These are phyloP conservation scores for Moesziomyces sp. DNA, from an alignment of 1,284 basidiomycete species.

Conservation along the genomic window DNA sequence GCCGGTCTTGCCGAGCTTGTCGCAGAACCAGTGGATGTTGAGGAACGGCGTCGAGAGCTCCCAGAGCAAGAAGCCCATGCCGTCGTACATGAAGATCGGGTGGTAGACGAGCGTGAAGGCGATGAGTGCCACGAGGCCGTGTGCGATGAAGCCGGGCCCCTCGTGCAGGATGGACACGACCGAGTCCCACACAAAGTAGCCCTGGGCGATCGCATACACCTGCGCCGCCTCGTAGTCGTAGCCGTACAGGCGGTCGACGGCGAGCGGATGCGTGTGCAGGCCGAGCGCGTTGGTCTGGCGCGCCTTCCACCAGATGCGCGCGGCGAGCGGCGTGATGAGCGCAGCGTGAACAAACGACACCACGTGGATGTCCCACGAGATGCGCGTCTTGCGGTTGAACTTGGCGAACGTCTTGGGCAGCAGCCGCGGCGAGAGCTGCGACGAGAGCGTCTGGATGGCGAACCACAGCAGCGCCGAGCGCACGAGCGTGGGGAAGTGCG, in stretches of 20 bases:
- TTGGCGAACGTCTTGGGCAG: slow-evolving; percentile 63
- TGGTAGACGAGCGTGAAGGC: slow-evolving; percentile 64
- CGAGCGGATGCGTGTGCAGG: slow-evolving; percentile 33
- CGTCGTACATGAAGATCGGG: slow-evolving; percentile 68
- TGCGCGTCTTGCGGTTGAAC: slow-evolving; percentile 56
- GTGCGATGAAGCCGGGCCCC: slow-evolving; percentile 68
- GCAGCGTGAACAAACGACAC: slow-evolving; percentile 62
- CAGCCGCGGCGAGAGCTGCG: slow-evolving; percentile 55
- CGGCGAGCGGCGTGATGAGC: slow-evolving; percentile 56
- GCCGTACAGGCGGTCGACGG: slow-evolving; percentile 61
- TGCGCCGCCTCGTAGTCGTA: slow-evolving; percentile 55
- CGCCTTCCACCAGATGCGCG: slow-evolving; percentile 51
- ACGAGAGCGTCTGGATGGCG: slow-evolving; percentile 62
- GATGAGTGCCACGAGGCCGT: slow-evolving; percentile 64
- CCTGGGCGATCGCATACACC: slow-evolving; percentile 62
- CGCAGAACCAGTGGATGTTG: slow-evolving; percentile 69
- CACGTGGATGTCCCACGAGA: slow-evolving; percentile 68
- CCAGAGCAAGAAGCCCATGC: slow-evolving; percentile 68
- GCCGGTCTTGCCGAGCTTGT: slow-evolving; percentile 68
- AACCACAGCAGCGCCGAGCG: slow-evolving; percentile 61
- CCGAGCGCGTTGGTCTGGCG: slow-evolving; percentile 47
- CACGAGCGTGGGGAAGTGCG: slow-evolving; percentile 59
- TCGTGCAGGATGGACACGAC: slow-evolving; percentile 65
- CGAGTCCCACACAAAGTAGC: slow-evolving; percentile 66
- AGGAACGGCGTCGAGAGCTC: slow-evolving; percentile 68